Evolutionary conservation across 192 early-diverging fungal genomes (phyloP), one percentile per base, ranked within the genome.

Genomic region (Spinellus fusiger): DNA sequence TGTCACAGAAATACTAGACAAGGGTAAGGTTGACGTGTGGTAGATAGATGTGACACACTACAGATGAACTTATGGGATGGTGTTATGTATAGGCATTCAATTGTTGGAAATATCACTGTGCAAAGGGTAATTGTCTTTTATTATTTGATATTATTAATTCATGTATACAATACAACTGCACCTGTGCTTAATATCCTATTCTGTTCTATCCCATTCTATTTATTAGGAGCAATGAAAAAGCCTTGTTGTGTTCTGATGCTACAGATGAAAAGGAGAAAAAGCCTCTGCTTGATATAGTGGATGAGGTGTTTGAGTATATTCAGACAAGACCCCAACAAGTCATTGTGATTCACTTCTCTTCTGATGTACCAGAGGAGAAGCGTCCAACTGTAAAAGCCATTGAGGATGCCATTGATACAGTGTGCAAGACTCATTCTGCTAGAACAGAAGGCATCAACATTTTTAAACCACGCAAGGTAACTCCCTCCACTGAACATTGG

Each of bases 351-450:
- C 8, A 61, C 23, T 18, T 67, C n/a, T 58, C 34, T 15, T 37
- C 58, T 3, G 9, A 48, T 32, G 48, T n/a, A 1, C 15, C 27
- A 1, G 33, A 20, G 4, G 28, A 32, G 1, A 16, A 40, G 0
- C 13, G 26, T 18, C 51, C 40, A 20, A 4, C 65, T 22, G 8
- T 49, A 13, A 54, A 47, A 22, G 49, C 28, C 12, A 31, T 67
- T 31, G 62, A 67, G 37, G 13, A 20, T 15, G 27, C 32, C 5
- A 67, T 67, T 53, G 65, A 67, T 47, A n/a, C 38, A 20, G 51
- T 34, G 22, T 67, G 65, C 33, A 48, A 67, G 29, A 15, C 34
- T 9, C 65, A 67, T n/a, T 26, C 65, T 12, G 58, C 54, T 10
- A 49, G 28, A 25, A 67, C 65, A 12, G 20, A 20, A 4, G 65